Evolutionary conservation across 441 rosid species (phyloP).

Genomic region (Breynia disticha): DNA sequence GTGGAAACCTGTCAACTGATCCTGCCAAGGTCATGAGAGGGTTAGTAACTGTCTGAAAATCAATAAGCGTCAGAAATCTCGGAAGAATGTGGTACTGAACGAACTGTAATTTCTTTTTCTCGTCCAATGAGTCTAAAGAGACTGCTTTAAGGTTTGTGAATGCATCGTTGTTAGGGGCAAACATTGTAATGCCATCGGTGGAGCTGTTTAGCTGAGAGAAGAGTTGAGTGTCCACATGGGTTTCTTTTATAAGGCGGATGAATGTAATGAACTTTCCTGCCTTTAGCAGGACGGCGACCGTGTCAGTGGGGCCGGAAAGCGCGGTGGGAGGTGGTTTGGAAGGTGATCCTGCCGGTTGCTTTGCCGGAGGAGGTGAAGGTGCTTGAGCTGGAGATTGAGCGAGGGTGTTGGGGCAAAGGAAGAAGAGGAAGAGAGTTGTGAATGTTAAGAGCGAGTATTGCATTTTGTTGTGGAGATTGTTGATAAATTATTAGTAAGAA

Average conservation of each 20-base stretch:
- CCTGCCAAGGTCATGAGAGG: constrained; percentile 68
- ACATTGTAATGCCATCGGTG: constrained; percentile 59
- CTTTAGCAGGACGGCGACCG: constrained; percentile 41
- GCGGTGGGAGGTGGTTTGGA: constrained; percentile 8
- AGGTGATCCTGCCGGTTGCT: constrained; percentile 22
- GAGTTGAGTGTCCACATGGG: constrained; percentile 41
- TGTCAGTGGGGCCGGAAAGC: neutral
- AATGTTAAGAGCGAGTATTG: neutral
- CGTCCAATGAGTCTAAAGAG: constrained; percentile 35
- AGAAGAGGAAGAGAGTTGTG: neutral
- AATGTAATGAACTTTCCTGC: constrained; percentile 45
- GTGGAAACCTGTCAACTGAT: constrained; percentile 35
- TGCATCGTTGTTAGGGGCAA: constrained; percentile 50
- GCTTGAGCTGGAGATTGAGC: constrained; percentile 2
- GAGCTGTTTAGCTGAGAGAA: constrained; percentile 49
- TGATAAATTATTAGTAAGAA: neutral
- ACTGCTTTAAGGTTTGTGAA: constrained; percentile 46
- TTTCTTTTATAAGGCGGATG: constrained; percentile 41
- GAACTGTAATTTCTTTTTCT: constrained; percentile 42
- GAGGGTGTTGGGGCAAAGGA: neutral
- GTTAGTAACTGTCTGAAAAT: constrained; percentile 55
- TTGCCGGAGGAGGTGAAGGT: constrained; percentile 23
- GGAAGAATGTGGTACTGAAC: constrained; percentile 58
- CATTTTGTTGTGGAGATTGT: neutral
- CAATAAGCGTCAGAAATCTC: constrained; percentile 31